Evolutionary conservation across 768 basidiomycete species (phyloP).

Genomic region (Pholiota molesta): DNA sequence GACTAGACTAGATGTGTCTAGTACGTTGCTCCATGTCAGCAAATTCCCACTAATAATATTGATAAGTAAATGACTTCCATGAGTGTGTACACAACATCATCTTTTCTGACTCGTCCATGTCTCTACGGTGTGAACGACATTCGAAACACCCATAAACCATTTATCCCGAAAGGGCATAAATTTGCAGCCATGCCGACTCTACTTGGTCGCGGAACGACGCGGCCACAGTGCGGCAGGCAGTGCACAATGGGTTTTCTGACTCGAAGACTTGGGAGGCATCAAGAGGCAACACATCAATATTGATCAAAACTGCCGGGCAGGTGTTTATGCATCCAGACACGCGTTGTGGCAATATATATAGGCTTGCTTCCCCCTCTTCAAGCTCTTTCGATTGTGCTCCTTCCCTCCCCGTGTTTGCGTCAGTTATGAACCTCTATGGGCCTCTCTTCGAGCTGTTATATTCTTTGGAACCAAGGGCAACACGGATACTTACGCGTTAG

Average conservation of each 20-base stretch:
- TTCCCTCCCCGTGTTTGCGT: background rate
- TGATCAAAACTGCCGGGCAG: background rate
- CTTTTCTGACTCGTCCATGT: background rate
- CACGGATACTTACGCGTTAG: no score
- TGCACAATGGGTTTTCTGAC: background rate
- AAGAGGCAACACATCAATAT: background rate
- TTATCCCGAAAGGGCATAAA: background rate
- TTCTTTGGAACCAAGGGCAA: no score
- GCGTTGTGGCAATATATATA: background rate
- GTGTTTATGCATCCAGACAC: constrained; percentile 1
- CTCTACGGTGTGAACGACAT: background rate
- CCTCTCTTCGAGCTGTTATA: no score
- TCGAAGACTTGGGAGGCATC: background rate
- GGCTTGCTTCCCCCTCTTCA: background rate
- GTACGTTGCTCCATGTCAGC: no score
- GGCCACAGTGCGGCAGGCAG: background rate
- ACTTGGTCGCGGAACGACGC: background rate
- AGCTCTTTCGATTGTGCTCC: background rate
- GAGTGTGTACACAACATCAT: background rate
- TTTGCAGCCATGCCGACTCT: background rate
- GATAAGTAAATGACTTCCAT: background rate
- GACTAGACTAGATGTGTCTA: no score
- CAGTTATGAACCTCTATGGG: no score
- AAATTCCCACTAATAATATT: background rate
- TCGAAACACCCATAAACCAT: background rate